Evolutionary conservation across 2,329 filamentous ascomycete genomes (phyloP), one percentile per base, ranked within the genome.

Genomic region (Xylaria arbuscula): DNA sequence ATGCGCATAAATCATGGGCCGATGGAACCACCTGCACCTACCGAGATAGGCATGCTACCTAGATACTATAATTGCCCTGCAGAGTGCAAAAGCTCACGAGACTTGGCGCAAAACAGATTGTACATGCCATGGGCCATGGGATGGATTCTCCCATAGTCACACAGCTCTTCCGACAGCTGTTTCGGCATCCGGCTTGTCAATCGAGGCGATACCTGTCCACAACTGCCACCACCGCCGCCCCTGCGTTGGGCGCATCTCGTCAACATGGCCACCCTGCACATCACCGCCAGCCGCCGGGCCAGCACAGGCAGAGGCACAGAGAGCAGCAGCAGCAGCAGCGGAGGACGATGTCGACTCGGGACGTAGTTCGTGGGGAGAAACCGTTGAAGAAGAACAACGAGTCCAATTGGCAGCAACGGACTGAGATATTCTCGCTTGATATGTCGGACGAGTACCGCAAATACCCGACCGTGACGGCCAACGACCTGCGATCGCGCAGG

Each of bases 91-190:
- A 53, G 72, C 72, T 72, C 68, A 71, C 69, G 68, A 68, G 62
- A 62, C 65, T 50, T 40, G 64, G 64, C 64, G 57, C 61, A 64
- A 59, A 56, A 54, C 56, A 55, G 48, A 69, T 73, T 71, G 60
- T 68, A 68, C 70, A 9, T 60, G 60, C 42, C 56, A 73, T 54
- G 51, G 68, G 71, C 64, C 53, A 60, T 59, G 70, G 36, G 59
- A 97, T 97, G 94, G 94, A 97, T 82, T 94, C 93, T 19, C 91
- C 91, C 67, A 84, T 93, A 70, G 86, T 94, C 72, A 88, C 88
- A 57, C 91, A 91, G 78, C 86, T 97, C 78, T 95, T 98, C 77
- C 89, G 92, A 76, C 92, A 93, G 83, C 88, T 98, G 50, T 97
- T 97, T 76, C 89, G 89, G 53, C 92, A 94, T 76, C 88, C 88